Conservation (phyloP, 2,329 filamentous ascomycete species). For the Remersonia thermophila region DNA sequence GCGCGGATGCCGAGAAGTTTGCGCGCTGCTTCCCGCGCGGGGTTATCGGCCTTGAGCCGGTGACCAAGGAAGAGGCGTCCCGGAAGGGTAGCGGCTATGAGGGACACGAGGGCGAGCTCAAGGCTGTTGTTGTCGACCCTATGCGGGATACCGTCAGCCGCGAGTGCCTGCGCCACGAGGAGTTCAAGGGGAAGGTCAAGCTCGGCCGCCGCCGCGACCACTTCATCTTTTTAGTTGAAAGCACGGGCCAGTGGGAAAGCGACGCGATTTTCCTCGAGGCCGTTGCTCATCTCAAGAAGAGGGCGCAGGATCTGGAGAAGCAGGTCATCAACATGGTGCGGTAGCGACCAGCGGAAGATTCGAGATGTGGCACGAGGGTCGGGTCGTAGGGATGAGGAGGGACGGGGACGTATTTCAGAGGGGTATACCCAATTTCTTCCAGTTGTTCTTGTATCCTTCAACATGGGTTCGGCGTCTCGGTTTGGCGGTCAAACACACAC, state of each 20-base stretch:
- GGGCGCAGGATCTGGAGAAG: slow-evolving; percentile 62
- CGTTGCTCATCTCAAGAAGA: slow-evolving; percentile 71
- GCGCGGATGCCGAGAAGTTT: slow-evolving; percentile 80
- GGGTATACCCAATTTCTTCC: slow-evolving; percentile 10
- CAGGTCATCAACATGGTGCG: slow-evolving; percentile 55
- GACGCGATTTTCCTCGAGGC: slow-evolving; percentile 89
- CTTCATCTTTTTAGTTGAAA: slow-evolving; percentile 95
- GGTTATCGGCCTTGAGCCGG: slow-evolving; percentile 67
- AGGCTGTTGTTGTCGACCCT: slow-evolving; percentile 75
- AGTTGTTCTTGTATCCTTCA: slow-evolving; percentile 3
- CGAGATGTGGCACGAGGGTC: too few species aligned
- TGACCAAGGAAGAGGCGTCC: slow-evolving; percentile 54
- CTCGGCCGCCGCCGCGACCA: slow-evolving; percentile 83
- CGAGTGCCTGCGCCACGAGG: slow-evolving; percentile 79
- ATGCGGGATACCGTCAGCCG: slow-evolving; percentile 94
- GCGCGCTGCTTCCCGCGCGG: slow-evolving; percentile 77
- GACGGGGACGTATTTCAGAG: slow-evolving; percentile 1
- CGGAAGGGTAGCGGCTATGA: slow-evolving; percentile 52
- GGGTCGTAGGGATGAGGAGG: too few species aligned
- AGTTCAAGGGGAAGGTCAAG: slow-evolving; percentile 93
- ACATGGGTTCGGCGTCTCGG: slow-evolving; percentile 14
- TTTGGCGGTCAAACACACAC: slow-evolving; percentile 2
- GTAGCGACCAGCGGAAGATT: slow-evolving; percentile 25
- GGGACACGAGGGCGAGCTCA: slow-evolving; percentile 64
- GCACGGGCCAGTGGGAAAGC: slow-evolving; percentile 87